A percentile compares a stretch with the other conserved stretches of the same genome.
Evolutionary conservation across 2,329 filamentous ascomycete genomes (phyloP).

Genomic region (Talaromyces sp.): DNA sequence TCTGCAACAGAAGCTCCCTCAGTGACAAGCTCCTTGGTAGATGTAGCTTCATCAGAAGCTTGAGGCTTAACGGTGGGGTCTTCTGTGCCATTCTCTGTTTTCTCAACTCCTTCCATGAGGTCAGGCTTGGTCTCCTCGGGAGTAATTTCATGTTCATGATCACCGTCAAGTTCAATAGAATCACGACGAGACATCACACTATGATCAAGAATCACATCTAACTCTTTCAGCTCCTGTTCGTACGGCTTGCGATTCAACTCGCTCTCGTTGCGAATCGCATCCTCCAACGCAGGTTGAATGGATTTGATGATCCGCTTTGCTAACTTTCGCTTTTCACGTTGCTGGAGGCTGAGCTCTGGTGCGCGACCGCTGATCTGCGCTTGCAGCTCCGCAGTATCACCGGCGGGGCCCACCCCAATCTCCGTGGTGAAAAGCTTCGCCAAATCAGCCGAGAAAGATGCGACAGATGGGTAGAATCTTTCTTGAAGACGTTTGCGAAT

Average conservation of each 20-base stretch:
- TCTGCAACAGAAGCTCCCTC: slow-evolving; percentile 29
- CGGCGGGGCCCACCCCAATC: slow-evolving; percentile 53
- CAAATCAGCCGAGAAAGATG: slow-evolving; percentile 62
- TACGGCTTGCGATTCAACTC: slow-evolving; percentile 72
- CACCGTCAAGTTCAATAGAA: slow-evolving; percentile 45
- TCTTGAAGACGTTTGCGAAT: slow-evolving; percentile 58
- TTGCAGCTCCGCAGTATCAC: slow-evolving; percentile 51
- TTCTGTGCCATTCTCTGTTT: slow-evolving; percentile 9
- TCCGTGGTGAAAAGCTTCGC: slow-evolving; percentile 59
- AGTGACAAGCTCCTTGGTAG: slow-evolving; percentile 10
- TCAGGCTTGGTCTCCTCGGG: slow-evolving; percentile 28
- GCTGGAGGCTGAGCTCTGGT: slow-evolving; percentile 59
- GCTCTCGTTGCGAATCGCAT: slow-evolving; percentile 77
- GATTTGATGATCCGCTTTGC: slow-evolving; percentile 87
- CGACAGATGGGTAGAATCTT: slow-evolving; percentile 62
- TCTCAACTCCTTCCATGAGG: slow-evolving; percentile 26
- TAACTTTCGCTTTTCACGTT: slow-evolving; percentile 79
- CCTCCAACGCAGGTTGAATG: slow-evolving; percentile 75
- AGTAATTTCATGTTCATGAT: slow-evolving; percentile 40
- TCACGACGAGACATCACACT: slow-evolving; percentile 60
- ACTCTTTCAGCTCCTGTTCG: slow-evolving; percentile 70
- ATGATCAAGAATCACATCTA: slow-evolving; percentile 72
- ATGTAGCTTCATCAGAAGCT: slow-evolving; percentile 3
- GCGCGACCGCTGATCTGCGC: slow-evolving; percentile 53
- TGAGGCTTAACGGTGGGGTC: slow-evolving; percentile 15